Conservation (phyloP, 768 basidiomycete genomes). For the Boletus subparvulus region DNA sequence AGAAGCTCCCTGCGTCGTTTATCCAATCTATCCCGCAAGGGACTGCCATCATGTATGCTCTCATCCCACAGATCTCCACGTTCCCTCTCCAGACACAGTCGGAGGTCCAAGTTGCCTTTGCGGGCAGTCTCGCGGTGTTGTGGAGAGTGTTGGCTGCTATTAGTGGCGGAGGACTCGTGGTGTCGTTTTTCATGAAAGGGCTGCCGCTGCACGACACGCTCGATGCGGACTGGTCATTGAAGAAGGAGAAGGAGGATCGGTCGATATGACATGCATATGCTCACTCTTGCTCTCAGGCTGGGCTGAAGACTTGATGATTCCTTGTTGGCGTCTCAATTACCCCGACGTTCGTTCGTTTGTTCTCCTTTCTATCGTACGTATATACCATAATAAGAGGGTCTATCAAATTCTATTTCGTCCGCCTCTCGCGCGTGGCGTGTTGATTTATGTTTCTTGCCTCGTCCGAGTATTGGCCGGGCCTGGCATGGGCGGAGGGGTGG, state of each 20-base stretch:
- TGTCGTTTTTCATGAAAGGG: constrained; percentile 2
- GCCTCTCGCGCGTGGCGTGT: no score
- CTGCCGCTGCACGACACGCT: neutral
- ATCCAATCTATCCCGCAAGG: constrained; percentile 35
- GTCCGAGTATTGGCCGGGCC: no score
- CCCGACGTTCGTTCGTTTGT: no score
- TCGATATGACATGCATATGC: neutral
- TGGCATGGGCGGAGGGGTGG: no score
- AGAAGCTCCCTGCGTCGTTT: constrained; percentile 41
- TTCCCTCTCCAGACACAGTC: constrained; percentile 35
- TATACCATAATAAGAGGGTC: no score
- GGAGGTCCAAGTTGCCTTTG: constrained; percentile 43
- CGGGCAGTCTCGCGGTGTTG: constrained; percentile 36
- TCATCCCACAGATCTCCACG: constrained; percentile 41
- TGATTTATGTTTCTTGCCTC: no score
- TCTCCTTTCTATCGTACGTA: no score
- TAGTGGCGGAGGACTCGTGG: neutral
- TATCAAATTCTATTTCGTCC: no score
- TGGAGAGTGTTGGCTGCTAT: constrained; percentile 46
- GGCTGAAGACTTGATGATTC: no score
- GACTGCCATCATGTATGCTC: constrained; percentile 43
- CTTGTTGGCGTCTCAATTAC: no score
- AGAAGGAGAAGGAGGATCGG: neutral
- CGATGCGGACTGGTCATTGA: neutral
- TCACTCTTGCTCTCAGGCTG: no score